Conservation (phyloP, 306 rosid genomes). For the Lathyrus sativus region DNA sequence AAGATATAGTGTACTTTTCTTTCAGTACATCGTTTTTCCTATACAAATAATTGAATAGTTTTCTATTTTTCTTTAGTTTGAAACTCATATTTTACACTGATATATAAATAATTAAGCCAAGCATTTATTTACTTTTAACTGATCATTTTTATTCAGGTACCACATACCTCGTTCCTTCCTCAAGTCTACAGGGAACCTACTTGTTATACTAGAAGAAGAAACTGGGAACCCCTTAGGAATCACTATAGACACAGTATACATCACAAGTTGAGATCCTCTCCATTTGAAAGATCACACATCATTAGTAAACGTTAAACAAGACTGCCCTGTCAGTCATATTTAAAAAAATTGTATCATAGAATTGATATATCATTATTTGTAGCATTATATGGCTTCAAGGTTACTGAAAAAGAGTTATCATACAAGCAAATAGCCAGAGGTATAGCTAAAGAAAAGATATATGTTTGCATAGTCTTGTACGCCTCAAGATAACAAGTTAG, state of each 20-base stretch:
- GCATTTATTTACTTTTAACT: conserved; percentile 30
- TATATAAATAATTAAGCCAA: conserved; percentile 5
- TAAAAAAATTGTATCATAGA: neutral
- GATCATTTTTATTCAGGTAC: conserved; percentile 59
- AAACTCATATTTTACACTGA: neutral
- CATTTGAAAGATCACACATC: conserved; percentile 7
- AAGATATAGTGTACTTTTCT: no score
- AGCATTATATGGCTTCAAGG: conserved; percentile 25
- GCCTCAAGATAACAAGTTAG: conserved; percentile 9
- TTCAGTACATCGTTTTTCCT: no score
- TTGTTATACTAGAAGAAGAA: conserved; percentile 79
- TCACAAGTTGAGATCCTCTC: neutral
- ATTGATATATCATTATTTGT: conserved; percentile 22
- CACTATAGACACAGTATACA: conserved; percentile 48
- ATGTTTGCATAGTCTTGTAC: neutral
- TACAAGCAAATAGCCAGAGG: neutral
- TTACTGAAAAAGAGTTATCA: conserved; percentile 12
- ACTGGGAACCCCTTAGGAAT: conserved; percentile 59
- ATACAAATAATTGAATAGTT: no score
- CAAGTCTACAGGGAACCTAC: conserved; percentile 58
- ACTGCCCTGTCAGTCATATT: conserved; percentile 2
- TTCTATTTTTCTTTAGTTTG: no score
- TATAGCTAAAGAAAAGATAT: conserved; percentile 17
- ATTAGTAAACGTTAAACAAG: conserved; percentile 30
- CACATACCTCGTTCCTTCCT: conserved; percentile 79